phyloP scores from a whole-genome alignment of 805 yeast species.

The Hanseniaspora hatyaiensis region DNA sequence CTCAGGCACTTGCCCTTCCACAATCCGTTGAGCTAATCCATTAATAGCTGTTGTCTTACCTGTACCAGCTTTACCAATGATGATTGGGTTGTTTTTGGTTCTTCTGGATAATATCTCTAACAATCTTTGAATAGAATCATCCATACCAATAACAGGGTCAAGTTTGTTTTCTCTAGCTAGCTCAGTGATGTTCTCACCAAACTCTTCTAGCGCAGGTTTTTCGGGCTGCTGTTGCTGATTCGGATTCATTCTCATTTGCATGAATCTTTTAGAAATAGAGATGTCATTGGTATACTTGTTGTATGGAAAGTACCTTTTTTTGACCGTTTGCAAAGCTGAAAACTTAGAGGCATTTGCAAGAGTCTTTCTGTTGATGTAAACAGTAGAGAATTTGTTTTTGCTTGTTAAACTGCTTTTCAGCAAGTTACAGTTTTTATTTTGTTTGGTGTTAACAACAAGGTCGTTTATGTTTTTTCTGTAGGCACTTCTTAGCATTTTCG shows the following conservation, averaged over 20 bases:
- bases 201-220: slow-evolving; percentile 70
- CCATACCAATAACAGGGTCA: slow-evolving; percentile 95
- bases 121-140: slow-evolving; percentile 86
- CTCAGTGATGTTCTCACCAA: slow-evolving; percentile 74
- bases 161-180: slow-evolving; percentile 80
- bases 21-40: slow-evolving; percentile 88
- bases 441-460: background rate
- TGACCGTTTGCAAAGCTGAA: no score
- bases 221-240: slow-evolving; percentile 40
- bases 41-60: slow-evolving; percentile 97
- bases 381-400: no score
- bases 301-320: background rate
- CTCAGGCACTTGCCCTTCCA: slow-evolving; percentile 88
- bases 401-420: no score
- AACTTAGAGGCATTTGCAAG: no score
- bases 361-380: no score
- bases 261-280: slow-evolving; percentile 14
- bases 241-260: slow-evolving; percentile 33
- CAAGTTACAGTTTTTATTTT: background rate
- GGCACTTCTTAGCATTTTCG: background rate
- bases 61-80: slow-evolving; percentile 94
- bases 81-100: slow-evolving; percentile 89
- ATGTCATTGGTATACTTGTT: background rate
- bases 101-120: slow-evolving; percentile 84
- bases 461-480: background rate